phyloP scores from a whole-genome alignment of 805 yeast species.

The Komagataella populi region DNA sequence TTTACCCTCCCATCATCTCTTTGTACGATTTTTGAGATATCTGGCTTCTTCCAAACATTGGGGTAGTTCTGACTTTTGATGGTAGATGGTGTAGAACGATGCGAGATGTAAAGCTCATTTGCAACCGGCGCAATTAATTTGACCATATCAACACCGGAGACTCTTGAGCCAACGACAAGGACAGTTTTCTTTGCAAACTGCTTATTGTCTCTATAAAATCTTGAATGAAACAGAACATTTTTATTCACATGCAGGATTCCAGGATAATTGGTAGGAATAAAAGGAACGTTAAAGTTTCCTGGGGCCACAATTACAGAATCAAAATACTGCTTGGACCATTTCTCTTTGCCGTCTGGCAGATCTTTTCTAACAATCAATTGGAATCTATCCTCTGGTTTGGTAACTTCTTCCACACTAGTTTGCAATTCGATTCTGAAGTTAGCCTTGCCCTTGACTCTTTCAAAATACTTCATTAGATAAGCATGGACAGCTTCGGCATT shows the following conservation, averaged over 20 bases:
- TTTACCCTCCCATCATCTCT: slow-evolving; percentile 12
- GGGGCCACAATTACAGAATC: slow-evolving; percentile 27
- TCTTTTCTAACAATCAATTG: slow-evolving; percentile 17
- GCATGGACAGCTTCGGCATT: slow-evolving; percentile 15
- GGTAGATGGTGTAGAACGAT: slow-evolving; percentile 14
- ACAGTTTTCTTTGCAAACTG: slow-evolving; percentile 11
- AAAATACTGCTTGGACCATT: slow-evolving; percentile 26
- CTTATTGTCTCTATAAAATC: slow-evolving; percentile 20
- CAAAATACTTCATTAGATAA: slow-evolving; percentile 18
- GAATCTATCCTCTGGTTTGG: slow-evolving; percentile 12
- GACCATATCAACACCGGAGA: slow-evolving; percentile 18
- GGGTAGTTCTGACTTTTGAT: slow-evolving; percentile 14
- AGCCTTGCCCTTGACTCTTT: slow-evolving; percentile 9
- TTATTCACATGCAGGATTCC: slow-evolving; percentile 36
- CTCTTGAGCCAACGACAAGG: slow-evolving; percentile 16
- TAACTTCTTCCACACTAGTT: slow-evolving; percentile 26
- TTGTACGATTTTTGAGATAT: slow-evolving; percentile 10
- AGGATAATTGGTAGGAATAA: slow-evolving; percentile 22
- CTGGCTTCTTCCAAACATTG: slow-evolving; percentile 12
- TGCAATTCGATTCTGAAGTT: slow-evolving; percentile 13
- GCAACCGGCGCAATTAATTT: slow-evolving; percentile 10
- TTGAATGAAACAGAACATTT: slow-evolving; percentile 40
- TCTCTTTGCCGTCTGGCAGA: slow-evolving; percentile 10
- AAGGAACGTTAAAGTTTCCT: slow-evolving; percentile 28
- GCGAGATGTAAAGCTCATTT: slow-evolving; percentile 10